A percentile compares a stretch with the other conserved stretches of the same genome.
phyloP scores from a whole-genome alignment of 306 rosid genomes.

The Quercus agrifolia region DNA sequence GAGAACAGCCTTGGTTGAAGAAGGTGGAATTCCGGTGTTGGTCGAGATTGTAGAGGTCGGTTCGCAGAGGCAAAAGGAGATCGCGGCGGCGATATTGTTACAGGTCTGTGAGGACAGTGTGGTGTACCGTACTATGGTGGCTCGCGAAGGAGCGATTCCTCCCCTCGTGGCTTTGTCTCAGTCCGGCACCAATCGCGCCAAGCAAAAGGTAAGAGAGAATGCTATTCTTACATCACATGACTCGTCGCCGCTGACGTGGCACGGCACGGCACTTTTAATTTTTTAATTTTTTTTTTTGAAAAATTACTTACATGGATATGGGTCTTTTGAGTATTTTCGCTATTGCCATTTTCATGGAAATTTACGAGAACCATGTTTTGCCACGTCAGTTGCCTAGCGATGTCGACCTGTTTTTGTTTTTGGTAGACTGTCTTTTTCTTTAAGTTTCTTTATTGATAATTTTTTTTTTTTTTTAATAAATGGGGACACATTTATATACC shows the following conservation, averaged over 20 bases:
- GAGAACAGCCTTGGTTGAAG: conserved; percentile 68
- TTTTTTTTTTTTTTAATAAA: too few relatives aligned
- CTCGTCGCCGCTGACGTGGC: conserved; percentile 38
- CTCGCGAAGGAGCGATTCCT: conserved; percentile 97
- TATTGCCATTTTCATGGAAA: not conserved
- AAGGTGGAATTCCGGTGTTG: conserved; percentile 87
- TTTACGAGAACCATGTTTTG: not conserved
- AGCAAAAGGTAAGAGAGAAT: conserved; percentile 65
- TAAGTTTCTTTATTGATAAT: too few relatives aligned
- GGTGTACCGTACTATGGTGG: conserved; percentile 68
- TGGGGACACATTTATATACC: too few relatives aligned
- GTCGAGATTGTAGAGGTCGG: conserved; percentile 92
- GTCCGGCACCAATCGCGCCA: conserved; percentile 95
- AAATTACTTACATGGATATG: conserved; percentile 4
- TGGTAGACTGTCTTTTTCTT: too few relatives aligned
- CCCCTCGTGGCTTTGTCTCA: conserved; percentile 87
- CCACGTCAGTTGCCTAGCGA: conserved; percentile 16
- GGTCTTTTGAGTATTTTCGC: not conserved
- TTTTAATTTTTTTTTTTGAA: not conserved
- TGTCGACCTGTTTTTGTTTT: too few relatives aligned
- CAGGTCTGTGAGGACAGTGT: conserved; percentile 77
- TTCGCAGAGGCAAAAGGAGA: conserved; percentile 84
- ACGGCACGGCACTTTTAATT: not conserved
- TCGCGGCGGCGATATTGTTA: conserved; percentile 61
- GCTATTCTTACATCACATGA: too few relatives aligned